Percentiles rank a stretch among this genome's conserved stretches.
Evolutionary conservation across 1,284 basidiomycete species (phyloP).

Genomic region (Naganishia albida): DNA sequence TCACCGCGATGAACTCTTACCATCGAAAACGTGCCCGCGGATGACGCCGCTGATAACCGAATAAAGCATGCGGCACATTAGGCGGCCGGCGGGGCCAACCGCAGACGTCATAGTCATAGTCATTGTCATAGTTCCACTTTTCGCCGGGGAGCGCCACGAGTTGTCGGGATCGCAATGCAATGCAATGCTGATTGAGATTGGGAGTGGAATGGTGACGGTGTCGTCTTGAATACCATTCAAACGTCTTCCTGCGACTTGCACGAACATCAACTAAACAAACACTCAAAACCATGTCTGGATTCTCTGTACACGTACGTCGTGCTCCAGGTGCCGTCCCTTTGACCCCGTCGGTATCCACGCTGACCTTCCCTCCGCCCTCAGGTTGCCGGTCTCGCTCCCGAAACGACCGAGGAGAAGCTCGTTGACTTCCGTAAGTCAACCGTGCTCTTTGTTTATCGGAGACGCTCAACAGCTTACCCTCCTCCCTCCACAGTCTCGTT

Average conservation of each 20-base stretch:
- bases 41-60: too few species aligned
- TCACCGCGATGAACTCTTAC: too few species aligned
- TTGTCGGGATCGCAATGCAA: too few species aligned
- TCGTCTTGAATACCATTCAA: too few species aligned
- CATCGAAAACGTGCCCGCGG: too few species aligned
- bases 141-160: too few species aligned
- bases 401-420: constrained; percentile 54
- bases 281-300: constrained; percentile 20
- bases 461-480: background rate
- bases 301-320: constrained; percentile 23
- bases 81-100: too few species aligned
- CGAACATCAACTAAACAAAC: background rate
- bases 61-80: too few species aligned
- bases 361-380: constrained; percentile 28
- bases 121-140: too few species aligned
- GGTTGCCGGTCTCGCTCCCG: constrained; percentile 53
- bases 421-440: constrained; percentile 47
- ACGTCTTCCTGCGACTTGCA: background rate
- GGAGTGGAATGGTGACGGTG: too few species aligned
- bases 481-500: constrained; percentile 37
- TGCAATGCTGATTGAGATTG: too few species aligned
- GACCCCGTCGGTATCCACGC: background rate
- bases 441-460: background rate
- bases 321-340: background rate
- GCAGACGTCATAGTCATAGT: too few species aligned